Percentiles rank a stretch among this genome's conserved stretches.
Evolutionary conservation across 352 stramenopile genomes (phyloP).

Genomic region (Pythium diclinum): DNA sequence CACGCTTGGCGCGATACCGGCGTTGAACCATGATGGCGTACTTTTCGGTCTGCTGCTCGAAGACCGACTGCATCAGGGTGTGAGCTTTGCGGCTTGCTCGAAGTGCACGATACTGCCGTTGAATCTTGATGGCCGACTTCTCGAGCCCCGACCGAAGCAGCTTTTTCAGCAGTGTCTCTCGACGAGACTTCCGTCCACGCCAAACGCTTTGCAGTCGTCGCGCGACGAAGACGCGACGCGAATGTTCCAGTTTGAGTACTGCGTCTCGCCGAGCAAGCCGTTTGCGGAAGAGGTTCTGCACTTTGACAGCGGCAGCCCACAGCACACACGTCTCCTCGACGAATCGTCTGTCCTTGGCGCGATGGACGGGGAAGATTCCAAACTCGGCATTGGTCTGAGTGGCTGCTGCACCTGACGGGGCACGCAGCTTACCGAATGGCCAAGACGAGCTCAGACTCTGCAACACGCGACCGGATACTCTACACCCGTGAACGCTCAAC

Average conservation of each 20-base stretch:
- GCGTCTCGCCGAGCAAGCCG: conserved; percentile 37
- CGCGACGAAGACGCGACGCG: conserved; percentile 39
- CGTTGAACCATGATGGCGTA: conserved; percentile 52
- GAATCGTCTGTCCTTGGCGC: conserved; percentile 61
- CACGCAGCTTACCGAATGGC: conserved; percentile 50
- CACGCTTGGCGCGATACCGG: conserved; percentile 52
- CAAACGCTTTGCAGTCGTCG: conserved; percentile 64
- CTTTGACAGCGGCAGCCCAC: conserved; percentile 56
- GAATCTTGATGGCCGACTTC: conserved; percentile 57
- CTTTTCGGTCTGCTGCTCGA: conserved; percentile 46
- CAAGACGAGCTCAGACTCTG: conserved; percentile 65
- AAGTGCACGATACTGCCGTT: conserved; percentile 58
- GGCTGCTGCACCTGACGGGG: conserved; percentile 28
- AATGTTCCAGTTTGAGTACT: conserved; percentile 34
- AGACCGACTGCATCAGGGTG: conserved; percentile 35
- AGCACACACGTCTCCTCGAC: conserved; percentile 53
- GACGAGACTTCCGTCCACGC: conserved; percentile 47
- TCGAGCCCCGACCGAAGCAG: conserved; percentile 46
- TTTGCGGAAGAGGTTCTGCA: conserved; percentile 60
- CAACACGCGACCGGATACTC: conserved; percentile 54
- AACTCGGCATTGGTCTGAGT: conserved; percentile 30
- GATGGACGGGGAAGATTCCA: conserved; percentile 66
- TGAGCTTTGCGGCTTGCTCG: conserved; percentile 30
- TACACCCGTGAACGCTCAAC: conserved; percentile 63
- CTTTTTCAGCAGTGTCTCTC: conserved; percentile 43